A percentile compares a stretch with the other conserved stretches of the same genome.
Evolutionary conservation across 768 basidiomycete genomes (phyloP).

Genomic region (Dioszegia crocea): DNA sequence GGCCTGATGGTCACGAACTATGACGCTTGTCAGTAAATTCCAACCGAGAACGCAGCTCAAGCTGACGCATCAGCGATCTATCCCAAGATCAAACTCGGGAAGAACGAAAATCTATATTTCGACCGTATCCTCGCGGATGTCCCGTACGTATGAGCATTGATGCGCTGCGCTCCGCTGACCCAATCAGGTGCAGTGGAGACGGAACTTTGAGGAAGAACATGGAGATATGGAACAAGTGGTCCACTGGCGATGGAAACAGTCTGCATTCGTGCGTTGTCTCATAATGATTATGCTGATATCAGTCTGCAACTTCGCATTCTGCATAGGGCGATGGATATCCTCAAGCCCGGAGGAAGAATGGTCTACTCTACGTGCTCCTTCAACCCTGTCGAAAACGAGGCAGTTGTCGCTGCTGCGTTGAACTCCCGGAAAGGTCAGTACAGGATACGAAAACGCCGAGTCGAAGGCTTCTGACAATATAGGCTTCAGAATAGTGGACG

Average conservation of each 20-base stretch:
- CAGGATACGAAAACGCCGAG: no score
- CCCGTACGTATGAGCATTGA: slow-evolving; percentile 55
- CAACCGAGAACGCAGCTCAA: not conserved
- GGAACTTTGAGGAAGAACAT: slow-evolving; percentile 92
- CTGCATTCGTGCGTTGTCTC: slow-evolving; percentile 65
- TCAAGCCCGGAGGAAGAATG: slow-evolving; percentile 78
- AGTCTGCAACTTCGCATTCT: slow-evolving; percentile 91
- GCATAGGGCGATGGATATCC: slow-evolving; percentile 83
- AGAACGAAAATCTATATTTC: slow-evolving; percentile 61
- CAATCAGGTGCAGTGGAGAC: slow-evolving; percentile 72
- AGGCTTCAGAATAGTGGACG: slow-evolving; percentile 62
- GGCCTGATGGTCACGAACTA: slow-evolving; percentile 92
- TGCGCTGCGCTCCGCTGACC: slow-evolving; percentile 8
- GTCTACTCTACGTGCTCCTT: slow-evolving; percentile 98
- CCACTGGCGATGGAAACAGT: slow-evolving; percentile 80
- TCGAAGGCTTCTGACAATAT: not conserved
- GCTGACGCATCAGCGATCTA: slow-evolving; percentile 34
- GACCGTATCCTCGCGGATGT: slow-evolving; percentile 95
- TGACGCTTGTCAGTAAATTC: slow-evolving; percentile 84
- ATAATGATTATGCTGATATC: slow-evolving; percentile 5
- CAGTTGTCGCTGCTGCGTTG: slow-evolving; percentile 82
- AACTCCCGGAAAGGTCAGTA: slow-evolving; percentile 65
- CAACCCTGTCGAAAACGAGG: slow-evolving; percentile 96
- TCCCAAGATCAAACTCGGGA: slow-evolving; percentile 39
- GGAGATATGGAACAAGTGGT: slow-evolving; percentile 92